phyloP scores from a whole-genome alignment of 148 eudicot species.

The Simmondsia chinensis region DNA sequence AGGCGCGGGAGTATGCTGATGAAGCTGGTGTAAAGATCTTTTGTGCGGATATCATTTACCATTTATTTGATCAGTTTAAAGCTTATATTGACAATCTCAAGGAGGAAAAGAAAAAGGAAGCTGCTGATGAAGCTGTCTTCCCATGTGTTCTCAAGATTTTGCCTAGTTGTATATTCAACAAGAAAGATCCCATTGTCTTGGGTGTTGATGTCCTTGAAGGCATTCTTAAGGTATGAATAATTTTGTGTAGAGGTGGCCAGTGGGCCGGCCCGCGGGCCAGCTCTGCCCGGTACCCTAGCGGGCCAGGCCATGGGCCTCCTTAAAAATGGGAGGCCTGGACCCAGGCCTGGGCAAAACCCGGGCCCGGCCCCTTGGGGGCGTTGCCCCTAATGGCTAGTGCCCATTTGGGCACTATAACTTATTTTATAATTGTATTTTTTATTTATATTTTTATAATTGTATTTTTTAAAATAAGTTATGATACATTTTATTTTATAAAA shows the following conservation, averaged over 20 bases:
- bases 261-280: too few relatives aligned
- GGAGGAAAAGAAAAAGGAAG: conserved; percentile 85
- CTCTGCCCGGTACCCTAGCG: too few relatives aligned
- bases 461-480: too few relatives aligned
- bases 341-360: too few relatives aligned
- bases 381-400: too few relatives aligned
- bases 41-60: conserved; percentile 78
- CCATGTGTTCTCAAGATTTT: conserved; percentile 78
- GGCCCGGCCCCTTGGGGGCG: too few relatives aligned
- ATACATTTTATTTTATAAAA: too few relatives aligned
- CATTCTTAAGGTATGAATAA: conserved; percentile 47
- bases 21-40: conserved; percentile 79
- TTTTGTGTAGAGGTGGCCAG: not conserved
- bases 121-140: conserved; percentile 89
- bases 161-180: conserved; percentile 71
- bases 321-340: too few relatives aligned
- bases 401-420: too few relatives aligned
- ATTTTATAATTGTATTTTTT: too few relatives aligned
- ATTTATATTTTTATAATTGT: too few relatives aligned
- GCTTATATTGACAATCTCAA: conserved; percentile 79
- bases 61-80: conserved; percentile 83
- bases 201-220: conserved; percentile 91
- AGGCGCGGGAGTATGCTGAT: conserved; percentile 85
- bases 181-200: conserved; percentile 86
- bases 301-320: too few relatives aligned